Base-by-base conservation (phyloP, 1,284 basidiomycete genomes). In the Rhodotorula sp. region DNA sequence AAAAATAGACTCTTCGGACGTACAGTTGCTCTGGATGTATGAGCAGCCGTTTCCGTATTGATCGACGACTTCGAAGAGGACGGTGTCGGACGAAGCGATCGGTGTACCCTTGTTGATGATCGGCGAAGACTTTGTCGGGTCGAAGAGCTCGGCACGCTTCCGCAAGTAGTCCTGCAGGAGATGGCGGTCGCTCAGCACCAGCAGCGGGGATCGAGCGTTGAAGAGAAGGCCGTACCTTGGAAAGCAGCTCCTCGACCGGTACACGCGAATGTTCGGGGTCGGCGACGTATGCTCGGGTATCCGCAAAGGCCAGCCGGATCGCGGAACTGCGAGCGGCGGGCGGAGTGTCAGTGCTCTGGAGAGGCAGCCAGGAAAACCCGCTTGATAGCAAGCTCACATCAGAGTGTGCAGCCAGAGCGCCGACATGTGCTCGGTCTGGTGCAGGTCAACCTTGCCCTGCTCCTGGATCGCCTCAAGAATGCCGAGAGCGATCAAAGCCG, bases 401-500 rank as follows among this genome's bases (percentile, higher is more conserved):
- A 97, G 83, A 22, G 87, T 83, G 78, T 99, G 95, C 6, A 96
- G 83, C 81, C 96, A 99, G 76, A 90, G 87, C 0, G 88, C 83
- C 0, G 90, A 91, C 79, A 95, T 96, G 81, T 95, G 93, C 69
- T 91, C 88, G 82, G 95, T 84, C 72, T 91, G 86, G 30, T 88
- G 80, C 2, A 97, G 81, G 26, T 90, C 85, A 44, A 89, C 85
- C 67, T 87, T 86, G 4, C 89, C 88, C 77, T 88, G 85, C 63
- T 86, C 86, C 80, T 95, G 89, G 30, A 95, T 85, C 44, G 86
- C 87, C 77, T 98, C 95, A 57, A 99, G 83, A 67, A 99, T 93
- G 1, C 95, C 95, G 14, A 98, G 84, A 7, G 94, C 69, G 59
- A 98, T 83, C 17, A 98, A 85, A 0, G 95, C 92, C 2, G 93